Evolutionary conservation across 169 alveolate genomes (phyloP).

Genomic region (Miamiensis avidus): DNA sequence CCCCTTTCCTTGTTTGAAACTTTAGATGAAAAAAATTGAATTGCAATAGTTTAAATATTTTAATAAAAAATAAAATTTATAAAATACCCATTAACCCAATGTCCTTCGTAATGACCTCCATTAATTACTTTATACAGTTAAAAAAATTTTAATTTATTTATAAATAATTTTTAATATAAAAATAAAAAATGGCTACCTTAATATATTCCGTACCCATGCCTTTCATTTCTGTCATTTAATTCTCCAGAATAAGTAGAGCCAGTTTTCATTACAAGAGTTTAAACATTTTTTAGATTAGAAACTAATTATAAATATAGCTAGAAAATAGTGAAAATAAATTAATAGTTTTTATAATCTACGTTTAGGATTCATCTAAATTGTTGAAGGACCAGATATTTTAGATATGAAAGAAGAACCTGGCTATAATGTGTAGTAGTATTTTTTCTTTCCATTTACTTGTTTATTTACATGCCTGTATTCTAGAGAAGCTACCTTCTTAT

Average conservation of each 20-base stretch:
- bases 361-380: constrained; percentile 12
- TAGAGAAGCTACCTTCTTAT: background rate
- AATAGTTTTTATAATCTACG: constrained; percentile 47
- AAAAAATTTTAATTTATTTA: background rate
- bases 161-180: background rate
- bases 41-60: too few relatives aligned
- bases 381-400: background rate
- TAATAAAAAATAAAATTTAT: too few relatives aligned
- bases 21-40: too few relatives aligned
- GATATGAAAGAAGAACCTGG: constrained; percentile 4
- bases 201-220: constrained; percentile 69
- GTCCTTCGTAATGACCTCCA: constrained; percentile 70
- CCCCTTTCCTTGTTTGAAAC: constrained; percentile 70
- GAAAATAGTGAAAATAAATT: too few relatives aligned
- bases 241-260: constrained; percentile 66
- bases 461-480: constrained; percentile 1
- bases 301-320: too few relatives aligned
- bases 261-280: constrained; percentile 63
- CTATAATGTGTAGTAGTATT: constrained; percentile 8
- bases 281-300: too few relatives aligned
- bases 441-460: background rate
- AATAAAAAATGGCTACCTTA: constrained; percentile 12
- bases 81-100: constrained; percentile 69
- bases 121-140: constrained; percentile 33
- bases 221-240: constrained; percentile 68